Evolutionary conservation across 2,329 filamentous ascomycete genomes (phyloP).

Genomic region (Aschersonia sp.): DNA sequence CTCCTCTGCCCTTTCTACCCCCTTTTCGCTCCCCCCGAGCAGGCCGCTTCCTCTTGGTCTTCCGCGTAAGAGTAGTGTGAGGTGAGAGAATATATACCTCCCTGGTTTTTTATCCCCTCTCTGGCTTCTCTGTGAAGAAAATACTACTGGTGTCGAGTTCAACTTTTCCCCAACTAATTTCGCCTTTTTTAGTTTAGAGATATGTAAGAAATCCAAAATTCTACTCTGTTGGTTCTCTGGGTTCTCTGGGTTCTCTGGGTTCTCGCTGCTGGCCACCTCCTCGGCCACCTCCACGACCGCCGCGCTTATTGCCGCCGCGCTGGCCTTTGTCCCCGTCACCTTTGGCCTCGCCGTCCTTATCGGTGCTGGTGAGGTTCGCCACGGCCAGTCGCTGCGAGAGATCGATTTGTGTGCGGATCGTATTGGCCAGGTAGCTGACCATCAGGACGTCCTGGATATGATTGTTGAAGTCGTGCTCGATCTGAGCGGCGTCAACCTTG

Average conservation of each 20-base stretch:
- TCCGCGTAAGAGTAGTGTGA: too few species aligned
- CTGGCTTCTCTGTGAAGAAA: too few species aligned
- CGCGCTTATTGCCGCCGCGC: slow-evolving; percentile 35
- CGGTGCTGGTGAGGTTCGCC: slow-evolving; percentile 42
- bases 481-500: slow-evolving; percentile 80
- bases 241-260: slow-evolving; percentile 17
- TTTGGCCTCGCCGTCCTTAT: slow-evolving; percentile 35
- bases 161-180: too few species aligned
- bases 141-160: too few species aligned
- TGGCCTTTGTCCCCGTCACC: slow-evolving; percentile 28
- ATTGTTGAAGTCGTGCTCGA: slow-evolving; percentile 98
- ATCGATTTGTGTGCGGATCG: slow-evolving; percentile 96
- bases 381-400: slow-evolving; percentile 88
- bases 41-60: too few species aligned
- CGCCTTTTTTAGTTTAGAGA: too few species aligned
- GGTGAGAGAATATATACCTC: too few species aligned
- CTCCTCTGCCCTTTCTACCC: too few species aligned
- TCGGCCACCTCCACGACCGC: slow-evolving; percentile 35
- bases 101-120: too few species aligned
- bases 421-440: slow-evolving; percentile 96
- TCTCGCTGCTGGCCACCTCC: slow-evolving; percentile 33
- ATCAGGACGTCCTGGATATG: slow-evolving; percentile 98
- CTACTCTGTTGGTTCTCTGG: too few species aligned
- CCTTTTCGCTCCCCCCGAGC: too few species aligned
- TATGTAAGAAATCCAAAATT: too few species aligned